Evolutionary conservation across 768 basidiomycete species (phyloP).

Genomic region (Tephrocybe sp.): DNA sequence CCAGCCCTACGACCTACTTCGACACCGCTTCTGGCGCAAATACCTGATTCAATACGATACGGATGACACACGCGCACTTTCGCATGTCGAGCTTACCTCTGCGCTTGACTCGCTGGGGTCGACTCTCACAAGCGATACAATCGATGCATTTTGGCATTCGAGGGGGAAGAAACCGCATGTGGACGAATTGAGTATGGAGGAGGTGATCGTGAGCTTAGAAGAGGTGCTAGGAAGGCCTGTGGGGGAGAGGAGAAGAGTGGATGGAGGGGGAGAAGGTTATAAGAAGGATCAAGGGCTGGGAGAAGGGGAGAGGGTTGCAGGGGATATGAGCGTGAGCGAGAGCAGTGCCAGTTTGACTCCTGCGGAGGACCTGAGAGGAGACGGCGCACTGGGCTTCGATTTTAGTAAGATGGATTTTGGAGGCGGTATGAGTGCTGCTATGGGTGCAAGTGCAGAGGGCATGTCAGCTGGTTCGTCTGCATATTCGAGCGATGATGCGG

Average conservation of each 20-base stretch:
- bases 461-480: constrained; percentile 27
- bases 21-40: constrained; percentile 87
- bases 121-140: constrained; percentile 76
- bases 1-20: constrained; percentile 90
- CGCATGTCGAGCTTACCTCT: constrained; percentile 83
- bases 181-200: constrained; percentile 75
- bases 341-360: constrained; percentile 32
- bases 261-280: constrained; percentile 43
- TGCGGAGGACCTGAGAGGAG: constrained; percentile 42
- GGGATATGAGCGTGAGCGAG: constrained; percentile 14
- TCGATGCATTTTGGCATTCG: constrained; percentile 78
- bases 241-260: constrained; percentile 66
- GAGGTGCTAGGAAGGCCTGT: constrained; percentile 71
- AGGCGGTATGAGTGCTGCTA: constrained; percentile 6
- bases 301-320: constrained; percentile 37
- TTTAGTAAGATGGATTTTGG: constrained; percentile 13
- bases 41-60: constrained; percentile 89
- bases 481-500: constrained; percentile 44
- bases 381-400: background rate
- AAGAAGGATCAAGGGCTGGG: constrained; percentile 17
- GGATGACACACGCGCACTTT: constrained; percentile 73
- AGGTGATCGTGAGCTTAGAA: constrained; percentile 85
- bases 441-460: constrained; percentile 6
- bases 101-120: constrained; percentile 98
- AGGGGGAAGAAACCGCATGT: constrained; percentile 58